These are phyloP conservation scores for Entomortierella beljakovae DNA, from an alignment of 192 early-diverging fungal genomes.

Conservation along the genomic window DNA sequence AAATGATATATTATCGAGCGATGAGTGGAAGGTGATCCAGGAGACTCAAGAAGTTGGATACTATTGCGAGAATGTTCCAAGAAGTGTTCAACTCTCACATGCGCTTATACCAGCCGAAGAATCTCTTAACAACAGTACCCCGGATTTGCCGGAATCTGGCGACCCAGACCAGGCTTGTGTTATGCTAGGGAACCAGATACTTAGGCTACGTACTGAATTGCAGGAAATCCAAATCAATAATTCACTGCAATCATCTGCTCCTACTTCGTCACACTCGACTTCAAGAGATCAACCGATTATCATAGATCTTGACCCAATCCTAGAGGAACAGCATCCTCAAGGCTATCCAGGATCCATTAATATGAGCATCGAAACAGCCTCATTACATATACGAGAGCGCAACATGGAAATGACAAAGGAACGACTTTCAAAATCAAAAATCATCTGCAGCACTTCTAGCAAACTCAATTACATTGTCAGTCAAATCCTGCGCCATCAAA, in stretches of 20 bases:
- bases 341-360: too few relatives aligned
- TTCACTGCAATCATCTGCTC: neutral
- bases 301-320: slow-evolving; percentile 2
- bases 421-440: slow-evolving; percentile 4
- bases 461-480: slow-evolving; percentile 69
- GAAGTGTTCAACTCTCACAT: neutral
- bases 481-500: slow-evolving; percentile 42
- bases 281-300: neutral
- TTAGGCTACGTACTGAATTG: neutral
- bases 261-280: neutral
- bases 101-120: slow-evolving; percentile 13
- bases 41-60: slow-evolving; percentile 42
- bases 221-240: neutral
- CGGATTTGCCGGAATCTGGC: neutral
- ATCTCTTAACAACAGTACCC: too few relatives aligned
- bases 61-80: slow-evolving; percentile 32
- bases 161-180: slow-evolving; percentile 2
- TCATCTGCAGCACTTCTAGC: slow-evolving; percentile 60
- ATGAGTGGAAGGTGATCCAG: slow-evolving; percentile 35
- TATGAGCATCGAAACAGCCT: too few relatives aligned
- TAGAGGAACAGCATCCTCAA: neutral
- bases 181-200: slow-evolving; percentile 27
- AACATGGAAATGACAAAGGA: slow-evolving; percentile 6
- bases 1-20: slow-evolving; percentile 18
- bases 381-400: neutral